Percentiles rank a stretch among this genome's conserved stretches.
phyloP scores from a whole-genome alignment of 1,284 basidiomycete species.

The Phylloboletellus chloephorus region DNA sequence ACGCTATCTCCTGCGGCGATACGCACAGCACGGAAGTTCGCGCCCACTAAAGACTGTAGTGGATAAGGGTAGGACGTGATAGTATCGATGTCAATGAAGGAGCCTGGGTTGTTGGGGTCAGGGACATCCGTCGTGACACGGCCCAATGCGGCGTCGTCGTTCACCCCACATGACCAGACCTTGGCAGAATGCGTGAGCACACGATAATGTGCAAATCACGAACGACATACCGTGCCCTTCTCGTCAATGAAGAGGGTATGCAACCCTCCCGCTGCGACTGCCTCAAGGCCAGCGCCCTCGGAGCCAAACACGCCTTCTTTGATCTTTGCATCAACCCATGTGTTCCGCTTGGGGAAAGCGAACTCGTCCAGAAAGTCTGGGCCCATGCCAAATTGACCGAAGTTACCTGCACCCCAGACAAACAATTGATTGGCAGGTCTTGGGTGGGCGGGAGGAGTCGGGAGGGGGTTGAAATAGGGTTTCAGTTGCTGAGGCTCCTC shows the following conservation, averaged over 20 bases:
- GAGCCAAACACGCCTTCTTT: conserved; percentile 62
- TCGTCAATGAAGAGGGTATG: conserved; percentile 84
- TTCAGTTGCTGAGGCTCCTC: conserved; percentile 36
- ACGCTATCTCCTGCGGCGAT: conserved; percentile 83
- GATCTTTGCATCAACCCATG: conserved; percentile 60
- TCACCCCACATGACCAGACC: conserved; percentile 87
- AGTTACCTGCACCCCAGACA: conserved; percentile 82
- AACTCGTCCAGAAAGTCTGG: conserved; percentile 64
- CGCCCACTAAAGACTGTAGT: conserved; percentile 64
- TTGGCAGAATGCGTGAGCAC: conserved; percentile 28
- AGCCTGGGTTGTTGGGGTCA: conserved; percentile 57
- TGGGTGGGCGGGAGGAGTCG: conserved; percentile 43
- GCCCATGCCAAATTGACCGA: conserved; percentile 86
- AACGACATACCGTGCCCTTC: conserved; percentile 65
- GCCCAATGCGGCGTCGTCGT: conserved; percentile 91
- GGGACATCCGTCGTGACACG: conserved; percentile 68
- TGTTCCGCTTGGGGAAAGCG: conserved; percentile 63
- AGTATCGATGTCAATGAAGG: conserved; percentile 68
- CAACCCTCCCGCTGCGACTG: conserved; percentile 74
- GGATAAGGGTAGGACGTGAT: conserved; percentile 75
- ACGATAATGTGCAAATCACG: conserved; percentile 2
- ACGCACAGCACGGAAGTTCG: conserved; percentile 77
- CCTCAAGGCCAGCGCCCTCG: conserved; percentile 69
- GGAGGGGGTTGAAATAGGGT: conserved; percentile 59
- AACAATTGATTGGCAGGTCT: conserved; percentile 67